Percentiles rank a stretch among this genome's conserved stretches.
Conservation (phyloP, 495 filamentous ascomycete genomes). For the Neurospora sp. region DNA sequence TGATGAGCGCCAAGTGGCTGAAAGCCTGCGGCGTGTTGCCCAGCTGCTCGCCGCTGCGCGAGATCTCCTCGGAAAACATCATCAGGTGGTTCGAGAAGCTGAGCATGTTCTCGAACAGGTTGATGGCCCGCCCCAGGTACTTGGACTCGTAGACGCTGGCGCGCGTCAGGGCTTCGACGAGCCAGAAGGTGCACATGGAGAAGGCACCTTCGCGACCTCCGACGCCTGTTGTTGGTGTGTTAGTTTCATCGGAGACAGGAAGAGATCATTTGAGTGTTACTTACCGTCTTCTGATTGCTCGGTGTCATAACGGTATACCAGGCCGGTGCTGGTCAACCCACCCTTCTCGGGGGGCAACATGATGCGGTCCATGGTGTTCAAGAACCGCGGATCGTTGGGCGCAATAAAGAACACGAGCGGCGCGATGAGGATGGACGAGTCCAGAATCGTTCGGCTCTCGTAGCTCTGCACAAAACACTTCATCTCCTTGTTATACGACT, state of each 20-base stretch:
- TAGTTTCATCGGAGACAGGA: too few species aligned
- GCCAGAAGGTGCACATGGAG: slow-evolving; percentile 71
- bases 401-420: slow-evolving; percentile 67
- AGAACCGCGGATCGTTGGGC: slow-evolving; percentile 61
- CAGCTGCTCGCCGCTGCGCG: slow-evolving; percentile 56
- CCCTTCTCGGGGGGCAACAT: slow-evolving; percentile 57
- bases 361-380: slow-evolving; percentile 58
- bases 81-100: slow-evolving; percentile 61
- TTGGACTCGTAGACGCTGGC: slow-evolving; percentile 55
- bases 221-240: slow-evolving; percentile 41
- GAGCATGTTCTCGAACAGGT: slow-evolving; percentile 65
- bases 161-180: slow-evolving; percentile 64
- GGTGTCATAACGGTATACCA: slow-evolving; percentile 64
- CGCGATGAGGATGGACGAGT: slow-evolving; percentile 61
- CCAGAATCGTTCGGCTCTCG: slow-evolving; percentile 54
- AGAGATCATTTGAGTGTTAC: slow-evolving; percentile 3
- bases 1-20: slow-evolving; percentile 60
- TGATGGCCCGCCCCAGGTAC: slow-evolving; percentile 52
- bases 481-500: slow-evolving; percentile 54
- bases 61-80: slow-evolving; percentile 71
- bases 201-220: slow-evolving; percentile 67
- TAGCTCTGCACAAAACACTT: slow-evolving; percentile 63
- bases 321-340: slow-evolving; percentile 58
- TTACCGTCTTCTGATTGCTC: slow-evolving; percentile 54
- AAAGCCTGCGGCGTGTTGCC: slow-evolving; percentile 71